Evolutionary conservation across 2,329 filamentous ascomycete species (phyloP).

Genomic region (Zymoseptoria passerinii): DNA sequence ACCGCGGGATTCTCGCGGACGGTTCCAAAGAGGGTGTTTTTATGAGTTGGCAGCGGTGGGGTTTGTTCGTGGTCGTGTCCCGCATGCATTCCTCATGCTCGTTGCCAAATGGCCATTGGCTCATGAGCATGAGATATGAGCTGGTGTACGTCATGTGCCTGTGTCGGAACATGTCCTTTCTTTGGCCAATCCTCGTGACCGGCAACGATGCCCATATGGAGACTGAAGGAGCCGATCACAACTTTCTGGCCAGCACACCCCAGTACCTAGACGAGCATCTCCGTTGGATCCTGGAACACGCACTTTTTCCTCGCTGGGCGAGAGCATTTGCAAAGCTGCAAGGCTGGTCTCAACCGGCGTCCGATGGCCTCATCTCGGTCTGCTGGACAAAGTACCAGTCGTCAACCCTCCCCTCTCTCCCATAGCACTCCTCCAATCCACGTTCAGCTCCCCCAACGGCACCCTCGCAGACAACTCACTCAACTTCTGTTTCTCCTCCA

Average conservation of each 20-base stretch:
- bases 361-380: constrained; percentile 13
- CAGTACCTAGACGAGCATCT: background rate
- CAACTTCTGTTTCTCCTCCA: constrained; percentile 46
- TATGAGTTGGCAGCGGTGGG: no score
- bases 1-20: no score
- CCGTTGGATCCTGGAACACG: background rate
- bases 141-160: background rate
- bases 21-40: no score
- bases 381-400: constrained; percentile 58
- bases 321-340: background rate
- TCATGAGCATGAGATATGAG: background rate
- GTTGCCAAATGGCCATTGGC: no score
- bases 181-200: background rate
- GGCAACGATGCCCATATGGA: background rate
- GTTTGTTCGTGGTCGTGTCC: no score
- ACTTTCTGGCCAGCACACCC: background rate
- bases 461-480: constrained; percentile 41
- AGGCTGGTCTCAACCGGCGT: background rate
- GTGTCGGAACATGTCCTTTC: background rate
- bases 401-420: constrained; percentile 80
- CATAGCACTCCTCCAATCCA: constrained; percentile 85
- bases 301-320: background rate
- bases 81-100: no score
- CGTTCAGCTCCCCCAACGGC: constrained; percentile 70
- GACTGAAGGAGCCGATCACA: background rate